phyloP scores from a whole-genome alignment of 2,329 filamentous ascomycete species.

The Zymoseptoria tritici region DNA sequence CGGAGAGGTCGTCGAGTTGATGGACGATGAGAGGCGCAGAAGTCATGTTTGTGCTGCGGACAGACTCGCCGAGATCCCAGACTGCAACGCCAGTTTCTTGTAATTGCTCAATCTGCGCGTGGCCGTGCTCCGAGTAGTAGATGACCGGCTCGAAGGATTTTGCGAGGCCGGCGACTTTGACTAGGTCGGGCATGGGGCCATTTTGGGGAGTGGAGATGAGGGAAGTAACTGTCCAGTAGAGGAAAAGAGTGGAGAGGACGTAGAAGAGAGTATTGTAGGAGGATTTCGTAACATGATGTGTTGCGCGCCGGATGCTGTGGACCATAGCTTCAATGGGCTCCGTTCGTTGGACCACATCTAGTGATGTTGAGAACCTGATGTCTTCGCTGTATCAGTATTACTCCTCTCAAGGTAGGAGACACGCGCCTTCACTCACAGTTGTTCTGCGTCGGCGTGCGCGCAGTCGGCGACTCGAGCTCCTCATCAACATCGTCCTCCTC shows the following conservation, averaged over 20 bases:
- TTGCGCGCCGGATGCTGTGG: slow-evolving; percentile 53
- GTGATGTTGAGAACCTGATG: slow-evolving; percentile 78
- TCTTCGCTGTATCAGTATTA: slow-evolving; percentile 44
- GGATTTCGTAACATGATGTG: slow-evolving; percentile 58
- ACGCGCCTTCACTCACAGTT: slow-evolving; percentile 28
- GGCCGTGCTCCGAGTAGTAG: slow-evolving; percentile 86
- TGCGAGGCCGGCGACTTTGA: slow-evolving; percentile 83
- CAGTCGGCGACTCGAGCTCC: slow-evolving; percentile 15
- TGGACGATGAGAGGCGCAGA: slow-evolving; percentile 78
- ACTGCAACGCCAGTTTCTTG: slow-evolving; percentile 89
- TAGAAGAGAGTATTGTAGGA: slow-evolving; percentile 61
- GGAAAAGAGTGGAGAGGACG: slow-evolving; percentile 54
- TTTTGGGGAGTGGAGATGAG: slow-evolving; percentile 61
- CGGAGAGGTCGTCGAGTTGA: slow-evolving; percentile 77
- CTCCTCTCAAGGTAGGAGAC: neutral
- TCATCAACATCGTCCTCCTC: slow-evolving; percentile 15
- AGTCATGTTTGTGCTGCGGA: slow-evolving; percentile 83
- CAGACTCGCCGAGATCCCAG: slow-evolving; percentile 88
- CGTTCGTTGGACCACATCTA: slow-evolving; percentile 79
- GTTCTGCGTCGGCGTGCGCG: slow-evolving; percentile 25
- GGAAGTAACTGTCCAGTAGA: slow-evolving; percentile 56
- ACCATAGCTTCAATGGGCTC: slow-evolving; percentile 74
- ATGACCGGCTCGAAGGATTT: slow-evolving; percentile 91
- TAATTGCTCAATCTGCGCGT: slow-evolving; percentile 75
- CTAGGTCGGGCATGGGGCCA: slow-evolving; percentile 69